A percentile compares a stretch with the other conserved stretches of the same genome.
phyloP scores from a whole-genome alignment of 768 basidiomycete genomes.

The Gelatoporia subvermispora region DNA sequence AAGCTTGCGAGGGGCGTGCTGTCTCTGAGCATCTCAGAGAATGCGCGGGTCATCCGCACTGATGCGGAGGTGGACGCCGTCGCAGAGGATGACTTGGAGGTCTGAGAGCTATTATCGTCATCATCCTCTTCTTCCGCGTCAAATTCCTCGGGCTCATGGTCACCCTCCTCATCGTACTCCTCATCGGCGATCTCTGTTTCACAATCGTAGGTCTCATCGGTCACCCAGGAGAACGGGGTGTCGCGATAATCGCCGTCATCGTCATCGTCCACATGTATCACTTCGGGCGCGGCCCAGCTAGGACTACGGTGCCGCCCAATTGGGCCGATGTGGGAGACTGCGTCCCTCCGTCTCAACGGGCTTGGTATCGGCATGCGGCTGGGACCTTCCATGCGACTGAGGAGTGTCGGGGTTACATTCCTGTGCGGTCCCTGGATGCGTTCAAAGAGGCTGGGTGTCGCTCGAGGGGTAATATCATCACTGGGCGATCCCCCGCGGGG shows the following conservation, averaged over 20 bases:
- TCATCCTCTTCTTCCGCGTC: not conserved
- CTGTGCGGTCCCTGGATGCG: not conserved
- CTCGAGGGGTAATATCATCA: no score
- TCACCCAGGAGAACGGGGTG: constrained; percentile 16
- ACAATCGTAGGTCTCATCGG: constrained; percentile 18
- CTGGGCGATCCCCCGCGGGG: no score
- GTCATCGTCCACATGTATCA: constrained; percentile 8
- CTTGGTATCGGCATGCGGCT: not conserved
- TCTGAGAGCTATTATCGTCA: not conserved
- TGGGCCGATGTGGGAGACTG: not conserved
- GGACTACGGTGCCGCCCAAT: constrained; percentile 28
- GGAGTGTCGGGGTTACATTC: constrained; percentile 2
- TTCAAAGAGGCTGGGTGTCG: not conserved
- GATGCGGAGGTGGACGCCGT: constrained; percentile 6
- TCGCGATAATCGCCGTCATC: not conserved
- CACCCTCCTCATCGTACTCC: not conserved
- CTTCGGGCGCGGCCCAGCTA: constrained; percentile 25
- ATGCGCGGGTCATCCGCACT: constrained; percentile 10
- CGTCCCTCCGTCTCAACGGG: not conserved
- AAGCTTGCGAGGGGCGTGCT: constrained; percentile 25
- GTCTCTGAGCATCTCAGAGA: constrained; percentile 15
- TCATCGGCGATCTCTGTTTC: not conserved
- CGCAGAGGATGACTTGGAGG: constrained; percentile 6
- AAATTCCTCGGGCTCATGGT: not conserved
- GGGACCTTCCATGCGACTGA: not conserved